Conservation (phyloP, 768 basidiomycete genomes). For the Phaeotremella fagi region DNA sequence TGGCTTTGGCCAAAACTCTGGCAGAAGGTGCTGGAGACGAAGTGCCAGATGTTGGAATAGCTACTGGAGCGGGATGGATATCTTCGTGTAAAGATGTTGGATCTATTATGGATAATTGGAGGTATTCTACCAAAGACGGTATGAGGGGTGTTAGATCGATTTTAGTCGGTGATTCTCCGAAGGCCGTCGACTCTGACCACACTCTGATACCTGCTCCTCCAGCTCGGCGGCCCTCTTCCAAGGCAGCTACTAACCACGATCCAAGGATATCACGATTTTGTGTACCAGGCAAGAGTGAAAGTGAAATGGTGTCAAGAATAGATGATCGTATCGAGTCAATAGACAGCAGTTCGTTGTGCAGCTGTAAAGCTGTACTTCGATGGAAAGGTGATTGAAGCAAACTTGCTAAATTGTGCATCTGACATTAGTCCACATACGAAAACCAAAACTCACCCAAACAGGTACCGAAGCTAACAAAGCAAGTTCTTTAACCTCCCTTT, state of each 20-base stretch:
- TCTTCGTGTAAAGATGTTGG: conserved; percentile 44
- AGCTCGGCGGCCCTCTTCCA: conserved; percentile 43
- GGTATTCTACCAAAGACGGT: conserved; percentile 35
- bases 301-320: conserved; percentile 31
- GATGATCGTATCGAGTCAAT: conserved; percentile 53
- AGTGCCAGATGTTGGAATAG: conserved; percentile 1
- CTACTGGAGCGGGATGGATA: conserved; percentile 45
- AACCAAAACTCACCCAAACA: conserved; percentile 71
- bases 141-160: conserved; percentile 37
- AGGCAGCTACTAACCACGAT: conserved; percentile 44
- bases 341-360: conserved; percentile 64
- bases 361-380: conserved; percentile 59
- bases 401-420: conserved; percentile 83
- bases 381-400: conserved; percentile 76
- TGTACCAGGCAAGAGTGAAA: conserved; percentile 40
- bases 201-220: conserved; percentile 29
- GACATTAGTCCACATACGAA: not conserved
- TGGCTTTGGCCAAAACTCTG: conserved; percentile 18
- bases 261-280: conserved; percentile 48
- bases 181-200: conserved; percentile 32
- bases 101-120: conserved; percentile 41
- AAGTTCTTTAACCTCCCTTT: conserved; percentile 55
- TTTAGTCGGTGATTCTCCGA: conserved; percentile 4
- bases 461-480: conserved; percentile 54
- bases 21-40: conserved; percentile 4